These are phyloP conservation scores for Alternaria brassicicola DNA, from an alignment of 2,329 filamentous ascomycete species.

Conservation along the genomic window DNA sequence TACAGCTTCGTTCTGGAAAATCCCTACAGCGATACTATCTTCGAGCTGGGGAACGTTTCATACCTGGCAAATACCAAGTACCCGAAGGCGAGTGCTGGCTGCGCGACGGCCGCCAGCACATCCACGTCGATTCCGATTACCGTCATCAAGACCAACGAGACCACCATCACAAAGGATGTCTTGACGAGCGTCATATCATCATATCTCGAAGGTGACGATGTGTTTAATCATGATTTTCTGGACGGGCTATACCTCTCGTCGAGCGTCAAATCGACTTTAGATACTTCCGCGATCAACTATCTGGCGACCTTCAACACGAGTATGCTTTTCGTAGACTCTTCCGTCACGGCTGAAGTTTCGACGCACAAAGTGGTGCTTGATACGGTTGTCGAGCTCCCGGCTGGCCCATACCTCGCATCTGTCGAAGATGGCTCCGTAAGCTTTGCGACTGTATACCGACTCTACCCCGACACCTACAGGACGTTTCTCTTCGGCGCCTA, in stretches of 20 bases:
- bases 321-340: conserved; percentile 22
- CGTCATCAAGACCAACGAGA: conserved; percentile 39
- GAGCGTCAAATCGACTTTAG: conserved; percentile 24
- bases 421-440: conserved; percentile 17
- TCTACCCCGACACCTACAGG: conserved; percentile 39
- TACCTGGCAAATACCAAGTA: conserved; percentile 47
- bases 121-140: conserved; percentile 30
- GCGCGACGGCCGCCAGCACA: conserved; percentile 3
- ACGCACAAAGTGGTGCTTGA: not conserved
- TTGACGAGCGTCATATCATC: conserved; percentile 38
- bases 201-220: conserved; percentile 47
- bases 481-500: conserved; percentile 43
- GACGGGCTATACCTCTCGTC: conserved; percentile 41
- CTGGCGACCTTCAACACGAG: conserved; percentile 22
- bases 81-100: conserved; percentile 31
- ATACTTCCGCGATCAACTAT: conserved; percentile 28
- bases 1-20: conserved; percentile 28
- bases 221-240: conserved; percentile 47
- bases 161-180: conserved; percentile 33
- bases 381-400: conserved; percentile 20
- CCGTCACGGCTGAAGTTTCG: conserved; percentile 11
- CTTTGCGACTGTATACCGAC: conserved; percentile 36
- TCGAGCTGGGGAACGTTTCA: conserved; percentile 46
- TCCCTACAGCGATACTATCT: conserved; percentile 41
- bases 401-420: conserved; percentile 39